Conservation (phyloP, 345 rosid genomes). For the Stellera chamaejasme region DNA sequence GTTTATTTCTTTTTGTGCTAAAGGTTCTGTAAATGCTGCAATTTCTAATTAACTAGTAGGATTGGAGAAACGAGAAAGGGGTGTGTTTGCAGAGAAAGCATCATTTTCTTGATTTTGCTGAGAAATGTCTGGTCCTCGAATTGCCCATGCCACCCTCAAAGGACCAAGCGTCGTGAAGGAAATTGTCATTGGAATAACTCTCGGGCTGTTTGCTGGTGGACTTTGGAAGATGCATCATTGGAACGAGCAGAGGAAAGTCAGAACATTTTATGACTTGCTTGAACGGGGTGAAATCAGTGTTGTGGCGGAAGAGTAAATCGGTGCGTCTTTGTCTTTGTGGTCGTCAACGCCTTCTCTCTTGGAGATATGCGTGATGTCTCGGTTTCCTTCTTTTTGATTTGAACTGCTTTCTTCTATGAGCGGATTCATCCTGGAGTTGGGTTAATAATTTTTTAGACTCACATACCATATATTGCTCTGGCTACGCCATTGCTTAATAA, state of each 20-base stretch:
- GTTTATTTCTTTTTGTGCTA: too few relatives aligned
- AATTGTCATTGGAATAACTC: conserved; percentile 45
- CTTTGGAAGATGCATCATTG: conserved; percentile 98
- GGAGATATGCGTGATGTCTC: background rate
- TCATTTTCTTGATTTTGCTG: too few relatives aligned
- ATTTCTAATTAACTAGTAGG: too few relatives aligned
- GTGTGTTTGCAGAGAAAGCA: too few relatives aligned
- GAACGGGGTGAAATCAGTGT: conserved; percentile 93
- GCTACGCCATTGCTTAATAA: background rate
- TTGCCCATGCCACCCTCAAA: conserved; percentile 83
- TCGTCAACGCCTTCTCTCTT: background rate
- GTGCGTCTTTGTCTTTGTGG: background rate
- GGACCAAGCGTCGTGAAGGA: conserved; percentile 98
- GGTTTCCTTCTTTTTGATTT: conserved; percentile 13
- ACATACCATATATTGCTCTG: conserved; percentile 1
- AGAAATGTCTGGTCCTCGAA: conserved; percentile 66
- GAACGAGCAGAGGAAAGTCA: conserved; percentile 90
- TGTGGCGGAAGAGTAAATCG: conserved; percentile 55
- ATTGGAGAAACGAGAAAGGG: too few relatives aligned
- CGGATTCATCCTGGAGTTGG: conserved; percentile 13
- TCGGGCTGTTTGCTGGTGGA: conserved; percentile 73
- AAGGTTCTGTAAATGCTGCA: too few relatives aligned
- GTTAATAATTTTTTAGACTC: conserved; percentile 14
- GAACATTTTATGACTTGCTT: conserved; percentile 81
- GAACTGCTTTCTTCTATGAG: conserved; percentile 14